Evolutionary conservation across 257 asterid genomes (phyloP).

Genomic region (Solanum lycopersicoides): DNA sequence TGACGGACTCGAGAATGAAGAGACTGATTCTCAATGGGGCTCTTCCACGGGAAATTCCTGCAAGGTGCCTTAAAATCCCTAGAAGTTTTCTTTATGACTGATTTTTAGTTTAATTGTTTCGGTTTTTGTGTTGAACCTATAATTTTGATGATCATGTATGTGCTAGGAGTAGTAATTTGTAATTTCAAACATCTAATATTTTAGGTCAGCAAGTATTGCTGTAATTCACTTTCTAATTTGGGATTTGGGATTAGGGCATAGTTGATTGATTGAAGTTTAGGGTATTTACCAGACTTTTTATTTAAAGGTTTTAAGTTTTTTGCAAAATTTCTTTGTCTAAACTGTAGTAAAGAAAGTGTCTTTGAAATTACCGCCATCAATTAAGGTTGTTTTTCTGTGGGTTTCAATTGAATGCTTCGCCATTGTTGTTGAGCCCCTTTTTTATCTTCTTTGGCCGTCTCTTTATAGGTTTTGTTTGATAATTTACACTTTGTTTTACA

Average conservation of each 20-base stretch:
- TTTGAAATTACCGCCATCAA: neutral
- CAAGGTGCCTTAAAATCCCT: slow-evolving; percentile 33
- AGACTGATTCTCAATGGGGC: slow-evolving; percentile 33
- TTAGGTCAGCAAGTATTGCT: neutral
- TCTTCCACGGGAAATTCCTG: slow-evolving; percentile 41
- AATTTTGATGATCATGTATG: neutral
- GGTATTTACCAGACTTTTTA: neutral
- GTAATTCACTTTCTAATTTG: neutral
- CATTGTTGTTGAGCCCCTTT: neutral
- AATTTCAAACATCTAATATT: neutral
- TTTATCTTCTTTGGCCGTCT: neutral
- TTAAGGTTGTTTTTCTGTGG: neutral
- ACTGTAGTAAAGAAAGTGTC: neutral
- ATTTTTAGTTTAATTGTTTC: neutral
- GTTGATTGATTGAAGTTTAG: neutral
- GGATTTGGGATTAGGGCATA: neutral
- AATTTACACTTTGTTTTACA: slow-evolving; percentile 16
- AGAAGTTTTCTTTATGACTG: neutral
- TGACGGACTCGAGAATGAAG: slow-evolving; percentile 59
- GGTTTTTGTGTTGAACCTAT: neutral
- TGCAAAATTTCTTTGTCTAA: neutral
- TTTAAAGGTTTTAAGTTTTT: neutral
- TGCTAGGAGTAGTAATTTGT: neutral
- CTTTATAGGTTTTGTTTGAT: neutral
- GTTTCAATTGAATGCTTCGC: neutral